Conservation (phyloP, 2,329 filamentous ascomycete species). For the Acrodontium crateriforme region DNA sequence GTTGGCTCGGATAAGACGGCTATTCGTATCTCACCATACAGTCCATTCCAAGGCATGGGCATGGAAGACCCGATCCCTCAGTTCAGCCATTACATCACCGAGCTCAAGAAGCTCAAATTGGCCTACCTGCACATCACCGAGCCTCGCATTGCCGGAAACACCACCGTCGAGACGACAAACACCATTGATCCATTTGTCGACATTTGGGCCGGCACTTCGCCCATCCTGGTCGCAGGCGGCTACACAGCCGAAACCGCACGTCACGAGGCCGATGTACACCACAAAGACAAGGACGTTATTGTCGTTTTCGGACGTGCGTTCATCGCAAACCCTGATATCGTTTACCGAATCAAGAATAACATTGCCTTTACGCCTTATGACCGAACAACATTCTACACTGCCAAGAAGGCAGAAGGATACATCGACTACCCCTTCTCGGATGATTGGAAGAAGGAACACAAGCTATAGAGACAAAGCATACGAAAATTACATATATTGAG, state of each 20-base stretch:
- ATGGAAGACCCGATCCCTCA: constrained; percentile 51
- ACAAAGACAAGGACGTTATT: constrained; percentile 28
- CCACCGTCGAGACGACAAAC: constrained; percentile 27
- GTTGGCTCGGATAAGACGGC: constrained; percentile 40
- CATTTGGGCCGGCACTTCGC: constrained; percentile 31
- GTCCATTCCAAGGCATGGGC: constrained; percentile 47
- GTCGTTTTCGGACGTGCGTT: constrained; percentile 37
- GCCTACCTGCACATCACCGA: constrained; percentile 51
- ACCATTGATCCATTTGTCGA: constrained; percentile 33
- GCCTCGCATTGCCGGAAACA: constrained; percentile 35
- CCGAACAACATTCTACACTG: constrained; percentile 30
- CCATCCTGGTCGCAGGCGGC: constrained; percentile 37
- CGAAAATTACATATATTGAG: too few relatives aligned
- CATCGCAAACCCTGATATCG: constrained; percentile 36
- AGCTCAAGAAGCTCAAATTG: constrained; percentile 39
- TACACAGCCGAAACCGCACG: constrained; percentile 27
- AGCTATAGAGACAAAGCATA: too few relatives aligned
- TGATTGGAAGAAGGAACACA: constrained; percentile 6
- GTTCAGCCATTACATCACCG: constrained; percentile 43
- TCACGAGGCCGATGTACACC: constrained; percentile 16
- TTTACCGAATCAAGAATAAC: constrained; percentile 29
- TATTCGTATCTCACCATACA: constrained; percentile 48
- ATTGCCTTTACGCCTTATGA: constrained; percentile 32
- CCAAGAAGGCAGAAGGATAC: constrained; percentile 25
- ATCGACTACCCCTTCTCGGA: constrained; percentile 26